Base-by-base conservation (phyloP, 1,284 basidiomycete species). In the Trichosporon sp. region DNA sequence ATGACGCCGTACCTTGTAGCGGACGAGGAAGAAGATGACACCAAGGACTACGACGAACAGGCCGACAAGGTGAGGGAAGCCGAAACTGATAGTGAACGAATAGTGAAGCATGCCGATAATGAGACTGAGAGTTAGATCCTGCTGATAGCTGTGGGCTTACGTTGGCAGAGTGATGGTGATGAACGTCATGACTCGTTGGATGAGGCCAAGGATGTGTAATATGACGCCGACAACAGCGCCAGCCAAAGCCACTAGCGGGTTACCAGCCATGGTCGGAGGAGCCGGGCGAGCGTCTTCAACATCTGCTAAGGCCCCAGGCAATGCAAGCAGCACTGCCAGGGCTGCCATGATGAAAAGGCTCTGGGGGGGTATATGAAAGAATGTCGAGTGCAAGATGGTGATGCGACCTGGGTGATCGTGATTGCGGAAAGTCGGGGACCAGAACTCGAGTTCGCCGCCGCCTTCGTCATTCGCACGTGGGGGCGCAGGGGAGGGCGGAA, bases 211-310 rank as follows among this genome's bases (percentile, higher is more conserved):
- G 25, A 92, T 79, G 88, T 92, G 94, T 72, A 94, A 78, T 68
- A 92, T 88, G 23, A 91, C 91, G 87, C 90, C 91, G 80, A 94
- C 92, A 75, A 88, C 89, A 0, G 92, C 92, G n/a, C 92, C 90
- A 7, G 92, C 85, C 31, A 92, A 84, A 18, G 89, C 88, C 64
- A 93, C 86, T 64, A 92, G 83, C 13, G 91, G 91, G 77, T 89
- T 83, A 25, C 78, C 75, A 3, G 65, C 21, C 6, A 64, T 60
- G 12, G 65, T 53, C 12, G 67, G 71, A 0, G 67, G 67, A 8
- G 65, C 53, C 6, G 67, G 71, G 15, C 69, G 71, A 18, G 25
- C 53, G 53, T 60, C 47, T 23, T 63, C 62, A 25, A 29, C 34
- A 27, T 38, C 62, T 1, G 35, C 62, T 13, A 23, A 15, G 12